Evolutionary conservation across 1,139 yeast species (phyloP).

Genomic region (Suhomyces bokatorum): DNA sequence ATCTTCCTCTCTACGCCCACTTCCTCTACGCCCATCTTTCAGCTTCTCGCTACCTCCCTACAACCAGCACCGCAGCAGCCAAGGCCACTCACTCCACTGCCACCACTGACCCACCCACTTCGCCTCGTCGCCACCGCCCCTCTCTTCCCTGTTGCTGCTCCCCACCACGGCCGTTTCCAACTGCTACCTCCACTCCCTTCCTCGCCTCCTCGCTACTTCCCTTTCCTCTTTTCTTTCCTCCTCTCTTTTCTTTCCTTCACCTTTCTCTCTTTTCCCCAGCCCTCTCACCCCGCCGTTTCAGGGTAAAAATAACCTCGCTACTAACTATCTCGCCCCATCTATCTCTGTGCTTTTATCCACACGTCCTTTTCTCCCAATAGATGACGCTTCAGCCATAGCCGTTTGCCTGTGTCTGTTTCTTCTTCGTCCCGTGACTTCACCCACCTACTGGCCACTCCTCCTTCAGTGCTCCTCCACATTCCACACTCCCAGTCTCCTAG

Average conservation of each 20-base stretch:
- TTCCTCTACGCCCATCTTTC: too few relatives aligned
- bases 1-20: too few relatives aligned
- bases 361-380: slow-evolving; percentile 12
- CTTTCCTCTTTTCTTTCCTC: neutral
- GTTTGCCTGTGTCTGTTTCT: neutral
- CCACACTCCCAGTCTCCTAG: neutral
- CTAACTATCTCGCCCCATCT: slow-evolving; percentile 10
- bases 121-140: neutral
- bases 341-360: slow-evolving; percentile 8
- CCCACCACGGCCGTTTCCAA: neutral
- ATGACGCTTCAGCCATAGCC: slow-evolving; percentile 8
- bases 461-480: neutral
- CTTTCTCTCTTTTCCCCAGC: neutral
- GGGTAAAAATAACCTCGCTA: slow-evolving; percentile 12
- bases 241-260: neutral
- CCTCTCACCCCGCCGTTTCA: slow-evolving; percentile 6
- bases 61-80: too few relatives aligned
- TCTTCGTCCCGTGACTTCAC: neutral
- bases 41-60: too few relatives aligned
- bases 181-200: neutral
- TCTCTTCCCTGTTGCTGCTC: neutral
- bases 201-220: neutral
- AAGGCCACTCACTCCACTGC: too few relatives aligned
- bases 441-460: too few relatives aligned
- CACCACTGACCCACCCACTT: too few relatives aligned